These are phyloP conservation scores for Microsporum audouinii DNA, from an alignment of 2,329 filamentous ascomycete genomes.

Conservation along the genomic window DNA sequence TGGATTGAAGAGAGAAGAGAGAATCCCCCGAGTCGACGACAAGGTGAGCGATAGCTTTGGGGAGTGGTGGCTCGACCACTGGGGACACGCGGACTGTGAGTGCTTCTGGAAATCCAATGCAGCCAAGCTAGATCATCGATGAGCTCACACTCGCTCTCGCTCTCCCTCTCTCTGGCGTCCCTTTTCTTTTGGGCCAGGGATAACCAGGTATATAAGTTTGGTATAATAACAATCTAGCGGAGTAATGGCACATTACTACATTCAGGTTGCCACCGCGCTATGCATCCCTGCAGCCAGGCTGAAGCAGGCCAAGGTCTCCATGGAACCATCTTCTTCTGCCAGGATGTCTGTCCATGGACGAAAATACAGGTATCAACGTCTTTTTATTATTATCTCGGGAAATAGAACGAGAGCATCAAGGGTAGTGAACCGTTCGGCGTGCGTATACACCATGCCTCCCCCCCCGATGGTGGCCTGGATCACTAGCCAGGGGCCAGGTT, in stretches of 20 bases:
- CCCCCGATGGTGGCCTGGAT: too few relatives aligned
- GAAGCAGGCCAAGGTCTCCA: background rate
- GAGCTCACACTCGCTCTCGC: background rate
- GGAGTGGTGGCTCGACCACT: conserved; percentile 91
- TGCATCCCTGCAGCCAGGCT: background rate
- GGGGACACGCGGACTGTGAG: conserved; percentile 67
- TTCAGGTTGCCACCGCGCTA: background rate
- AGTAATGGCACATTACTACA: background rate
- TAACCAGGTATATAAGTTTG: background rate
- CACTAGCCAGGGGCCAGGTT: too few relatives aligned
- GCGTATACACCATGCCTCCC: too few relatives aligned
- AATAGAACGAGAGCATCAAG: background rate
- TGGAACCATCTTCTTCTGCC: background rate
- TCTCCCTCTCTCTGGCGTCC: background rate
- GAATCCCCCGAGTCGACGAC: conserved; percentile 62
- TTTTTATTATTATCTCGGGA: background rate
- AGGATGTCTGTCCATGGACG: background rate
- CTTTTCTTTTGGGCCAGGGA: background rate
- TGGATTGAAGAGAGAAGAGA: conserved; percentile 77
- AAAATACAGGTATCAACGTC: background rate
- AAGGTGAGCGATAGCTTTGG: conserved; percentile 82
- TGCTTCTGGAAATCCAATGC: conserved; percentile 71
- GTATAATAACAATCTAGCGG: background rate
- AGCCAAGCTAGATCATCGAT: background rate
- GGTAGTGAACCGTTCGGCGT: too few relatives aligned